These are phyloP conservation scores for Prunus mume DNA, from an alignment of 306 rosid genomes.

Conservation along the genomic window DNA sequence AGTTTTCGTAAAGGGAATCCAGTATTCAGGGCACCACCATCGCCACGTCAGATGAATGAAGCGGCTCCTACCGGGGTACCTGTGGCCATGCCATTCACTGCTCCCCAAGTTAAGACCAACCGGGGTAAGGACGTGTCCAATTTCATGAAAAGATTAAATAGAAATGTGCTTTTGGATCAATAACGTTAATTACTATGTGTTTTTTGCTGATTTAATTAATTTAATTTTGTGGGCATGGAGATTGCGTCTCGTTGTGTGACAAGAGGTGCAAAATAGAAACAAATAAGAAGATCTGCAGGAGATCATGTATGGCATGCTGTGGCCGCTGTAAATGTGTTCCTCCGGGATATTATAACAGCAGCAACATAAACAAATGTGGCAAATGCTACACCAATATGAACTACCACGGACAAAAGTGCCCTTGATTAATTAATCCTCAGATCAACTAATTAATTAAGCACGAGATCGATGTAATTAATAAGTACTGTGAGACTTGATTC, in stretches of 20 bases:
- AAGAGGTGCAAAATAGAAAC: background rate
- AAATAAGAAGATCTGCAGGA: background rate
- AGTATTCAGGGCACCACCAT: background rate
- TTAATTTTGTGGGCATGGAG: background rate
- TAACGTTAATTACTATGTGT: background rate
- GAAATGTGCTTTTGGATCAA: too few species aligned
- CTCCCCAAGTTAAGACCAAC: background rate
- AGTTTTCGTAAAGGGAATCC: background rate
- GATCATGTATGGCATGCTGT: background rate
- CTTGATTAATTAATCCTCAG: background rate
- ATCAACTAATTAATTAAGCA: background rate
- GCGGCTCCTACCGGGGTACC: background rate
- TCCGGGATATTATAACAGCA: background rate
- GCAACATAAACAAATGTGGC: constrained; percentile 4
- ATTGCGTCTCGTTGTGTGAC: background rate
- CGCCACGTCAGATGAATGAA: background rate
- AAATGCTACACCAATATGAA: background rate
- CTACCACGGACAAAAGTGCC: background rate
- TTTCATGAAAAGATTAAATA: too few species aligned
- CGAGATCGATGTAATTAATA: background rate
- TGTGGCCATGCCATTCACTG: background rate
- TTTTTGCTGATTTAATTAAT: background rate
- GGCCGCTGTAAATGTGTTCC: constrained; percentile 9
- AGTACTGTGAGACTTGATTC: background rate
- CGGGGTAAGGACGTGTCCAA: background rate